Base-by-base conservation (phyloP, 345 rosid species). In the Lumnitzera littorea region DNA sequence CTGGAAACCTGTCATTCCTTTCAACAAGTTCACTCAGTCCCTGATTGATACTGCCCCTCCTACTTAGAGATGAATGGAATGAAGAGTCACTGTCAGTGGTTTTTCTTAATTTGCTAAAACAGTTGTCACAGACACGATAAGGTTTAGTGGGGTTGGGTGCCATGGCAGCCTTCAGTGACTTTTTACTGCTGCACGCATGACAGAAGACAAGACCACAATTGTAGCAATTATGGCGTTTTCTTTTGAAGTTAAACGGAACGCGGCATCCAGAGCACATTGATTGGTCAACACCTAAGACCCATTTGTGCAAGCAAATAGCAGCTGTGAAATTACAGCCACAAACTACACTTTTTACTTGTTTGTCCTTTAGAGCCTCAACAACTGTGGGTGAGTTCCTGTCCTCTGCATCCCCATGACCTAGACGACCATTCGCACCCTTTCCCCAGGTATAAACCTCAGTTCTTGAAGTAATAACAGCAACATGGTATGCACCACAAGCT, bases 391-490 rank as follows among this genome's bases (percentile, higher is more conserved):
- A 75, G 72, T 73, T 84, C 56, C 80, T 78, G 71, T 87, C 95
- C 62, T 80, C 88, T 14, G 71, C 63, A 72, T 82, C 86, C 13
- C 95, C 95, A 48, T 84, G 95, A 57, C 91, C 91, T 60, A 87
- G 68, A 51, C 86, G 82, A 62, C 95, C 91, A 74, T 82, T 82
- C 56, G 84, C 80, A 59, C 95, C 95, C 67, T 87, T 87, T 62
- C 95, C 95, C 95, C 95, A 87, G 36, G 86, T 87, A 72, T 78
- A 87, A 67, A 87, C 95, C 72, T 87, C 95, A 11, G 90, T 82
- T 75, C 74, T 84, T 61, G 91, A 87, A 62, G 91, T 84, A 60
- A 87, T 69, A 70, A 84, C 88, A 48, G 83, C 91, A 65, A 80
- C 82, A 74, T 87, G 95, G 66, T 84, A 81, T 54, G 82, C 86